A percentile compares a stretch with the other conserved stretches of the same genome.
Conservation (phyloP, 441 rosid genomes). For the Jatropha podagrica region DNA sequence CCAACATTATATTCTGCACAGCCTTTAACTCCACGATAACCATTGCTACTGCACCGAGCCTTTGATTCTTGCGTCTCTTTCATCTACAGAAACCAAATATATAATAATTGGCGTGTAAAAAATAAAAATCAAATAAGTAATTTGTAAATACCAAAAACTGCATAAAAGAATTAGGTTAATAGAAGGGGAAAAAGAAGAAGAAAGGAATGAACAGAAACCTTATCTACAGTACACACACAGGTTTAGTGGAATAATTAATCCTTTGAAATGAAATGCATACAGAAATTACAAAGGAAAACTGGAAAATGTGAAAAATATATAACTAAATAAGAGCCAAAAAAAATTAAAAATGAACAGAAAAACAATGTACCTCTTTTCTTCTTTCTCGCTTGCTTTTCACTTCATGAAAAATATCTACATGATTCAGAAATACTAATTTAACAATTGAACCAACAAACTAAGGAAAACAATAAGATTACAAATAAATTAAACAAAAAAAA, state of each 20-base stretch:
- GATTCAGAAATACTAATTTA: conserved; percentile 18
- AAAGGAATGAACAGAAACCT: not conserved
- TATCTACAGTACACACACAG: not conserved
- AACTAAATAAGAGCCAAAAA: not conserved
- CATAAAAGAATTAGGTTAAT: not conserved
- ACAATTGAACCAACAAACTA: not conserved
- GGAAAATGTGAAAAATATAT: not conserved
- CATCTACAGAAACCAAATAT: conserved; percentile 28
- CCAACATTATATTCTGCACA: conserved; percentile 31
- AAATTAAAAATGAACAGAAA: not conserved
- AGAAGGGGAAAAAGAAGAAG: not conserved
- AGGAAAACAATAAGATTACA: too few species aligned
- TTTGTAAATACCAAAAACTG: not conserved
- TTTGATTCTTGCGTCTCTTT: conserved; percentile 45
- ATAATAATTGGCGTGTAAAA: too few species aligned
- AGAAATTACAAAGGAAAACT: not conserved
- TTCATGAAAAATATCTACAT: conserved; percentile 57
- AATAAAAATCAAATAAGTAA: too few species aligned
- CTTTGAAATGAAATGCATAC: not conserved
- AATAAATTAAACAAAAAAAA: not conserved
- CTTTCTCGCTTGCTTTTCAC: conserved; percentile 66
- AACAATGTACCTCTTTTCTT: conserved; percentile 50
- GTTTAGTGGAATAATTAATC: not conserved
- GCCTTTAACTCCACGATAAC: conserved; percentile 28
- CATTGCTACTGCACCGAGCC: conserved; percentile 20